Conservation (phyloP, 1,284 basidiomycete genomes). For the Cutaneotrichosporon sp. region DNA sequence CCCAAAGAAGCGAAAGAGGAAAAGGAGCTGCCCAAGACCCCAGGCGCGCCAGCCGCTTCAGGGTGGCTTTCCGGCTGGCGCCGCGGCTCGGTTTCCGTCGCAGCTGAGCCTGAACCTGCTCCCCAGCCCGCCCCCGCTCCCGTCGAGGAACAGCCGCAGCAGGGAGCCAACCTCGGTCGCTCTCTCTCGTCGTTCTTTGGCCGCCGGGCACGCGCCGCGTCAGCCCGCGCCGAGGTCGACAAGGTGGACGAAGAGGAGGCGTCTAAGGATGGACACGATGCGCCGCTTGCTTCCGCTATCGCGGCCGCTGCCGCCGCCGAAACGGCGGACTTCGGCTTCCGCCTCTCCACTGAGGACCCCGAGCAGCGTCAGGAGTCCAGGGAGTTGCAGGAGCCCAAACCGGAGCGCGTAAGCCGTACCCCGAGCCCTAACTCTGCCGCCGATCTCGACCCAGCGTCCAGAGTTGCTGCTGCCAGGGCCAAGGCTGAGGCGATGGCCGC, state of each 20-base stretch:
- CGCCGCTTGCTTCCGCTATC: not conserved
- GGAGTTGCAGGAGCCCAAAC: no score
- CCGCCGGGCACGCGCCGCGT: constrained; percentile 3
- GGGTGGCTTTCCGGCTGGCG: constrained; percentile 2
- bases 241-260: not conserved
- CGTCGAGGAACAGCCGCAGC: not conserved
- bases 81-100: not conserved
- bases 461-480: not conserved
- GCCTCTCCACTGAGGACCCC: no score
- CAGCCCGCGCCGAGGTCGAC: not conserved
- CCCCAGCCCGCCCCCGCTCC: no score
- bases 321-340: not conserved
- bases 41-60: not conserved
- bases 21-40: constrained; percentile 2
- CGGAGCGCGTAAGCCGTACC: no score
- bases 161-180: constrained; percentile 12
- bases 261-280: not conserved
- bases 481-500: not conserved
- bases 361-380: no score
- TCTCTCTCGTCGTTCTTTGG: constrained; percentile 17
- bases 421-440: no score
- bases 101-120: not conserved
- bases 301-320: not conserved
- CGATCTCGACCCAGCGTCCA: not conserved
- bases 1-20: not conserved